A percentile compares a stretch with the other conserved stretches of the same genome.
phyloP scores from a whole-genome alignment of 495 filamentous ascomycete species.

The Tuber aestivum region DNA sequence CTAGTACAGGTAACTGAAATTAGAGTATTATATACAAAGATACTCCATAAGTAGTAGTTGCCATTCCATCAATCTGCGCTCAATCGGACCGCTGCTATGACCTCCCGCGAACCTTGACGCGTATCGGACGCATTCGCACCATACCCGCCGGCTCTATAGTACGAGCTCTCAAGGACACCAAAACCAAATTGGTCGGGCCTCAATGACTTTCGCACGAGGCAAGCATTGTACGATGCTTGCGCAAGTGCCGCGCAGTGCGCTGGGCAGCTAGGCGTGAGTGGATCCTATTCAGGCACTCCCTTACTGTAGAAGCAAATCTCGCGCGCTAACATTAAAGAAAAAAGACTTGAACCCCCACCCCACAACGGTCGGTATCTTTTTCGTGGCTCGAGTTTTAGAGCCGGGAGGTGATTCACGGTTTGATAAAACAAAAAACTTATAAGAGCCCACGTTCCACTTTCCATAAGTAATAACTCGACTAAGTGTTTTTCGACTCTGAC shows the following conservation, averaged over 20 bases:
- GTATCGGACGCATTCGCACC: conserved; percentile 55
- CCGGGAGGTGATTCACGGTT: conserved; percentile 58
- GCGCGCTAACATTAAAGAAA: conserved; percentile 7
- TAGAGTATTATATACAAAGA: not conserved
- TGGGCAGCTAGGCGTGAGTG: conserved; percentile 56
- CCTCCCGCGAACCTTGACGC: conserved; percentile 57
- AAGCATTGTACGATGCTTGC: conserved; percentile 45
- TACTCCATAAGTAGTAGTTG: conserved; percentile 52
- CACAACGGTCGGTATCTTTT: conserved; percentile 54
- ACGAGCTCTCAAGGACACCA: conserved; percentile 43
- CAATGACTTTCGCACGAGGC: conserved; percentile 55
- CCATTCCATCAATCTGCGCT: conserved; percentile 54
- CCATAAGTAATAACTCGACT: conserved; percentile 9
- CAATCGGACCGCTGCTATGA: conserved; percentile 62
- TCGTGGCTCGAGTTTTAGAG: conserved; percentile 53
- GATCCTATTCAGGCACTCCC: not conserved
- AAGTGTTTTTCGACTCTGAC: conserved; percentile 29
- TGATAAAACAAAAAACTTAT: conserved; percentile 51
- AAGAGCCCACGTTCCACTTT: not conserved
- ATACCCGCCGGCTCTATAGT: conserved; percentile 55
- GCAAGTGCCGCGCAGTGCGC: conserved; percentile 31
- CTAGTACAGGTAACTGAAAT: not conserved
- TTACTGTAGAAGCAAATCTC: not conserved
- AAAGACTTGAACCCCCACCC: conserved; percentile 3
- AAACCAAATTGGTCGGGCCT: conserved; percentile 51